Percentiles rank a stretch among this genome's conserved stretches.
These are phyloP conservation scores for Fonsecaea pugnacius DNA, from an alignment of 2,329 filamentous ascomycete genomes.

Conservation along the genomic window DNA sequence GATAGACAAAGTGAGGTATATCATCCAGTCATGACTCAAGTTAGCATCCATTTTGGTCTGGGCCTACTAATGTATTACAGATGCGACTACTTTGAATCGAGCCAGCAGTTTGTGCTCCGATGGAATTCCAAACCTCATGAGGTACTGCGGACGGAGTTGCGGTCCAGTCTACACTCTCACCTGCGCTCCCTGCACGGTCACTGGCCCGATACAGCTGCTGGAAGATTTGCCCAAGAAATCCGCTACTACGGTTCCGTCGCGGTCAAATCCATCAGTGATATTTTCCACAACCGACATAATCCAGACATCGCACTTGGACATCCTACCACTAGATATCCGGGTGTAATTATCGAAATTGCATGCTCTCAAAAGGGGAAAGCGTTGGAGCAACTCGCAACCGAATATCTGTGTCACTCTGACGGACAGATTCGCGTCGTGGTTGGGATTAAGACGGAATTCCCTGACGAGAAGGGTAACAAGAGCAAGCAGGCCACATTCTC, in stretches of 20 bases:
- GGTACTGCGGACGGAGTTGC: not conserved
- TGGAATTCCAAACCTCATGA: not conserved
- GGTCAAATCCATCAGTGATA: no score
- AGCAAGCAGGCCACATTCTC: not conserved
- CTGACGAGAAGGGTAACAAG: not conserved
- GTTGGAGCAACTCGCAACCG: not conserved
- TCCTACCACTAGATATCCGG: not conserved
- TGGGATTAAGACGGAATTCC: not conserved
- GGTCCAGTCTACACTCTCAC: not conserved
- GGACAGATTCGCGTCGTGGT: not conserved
- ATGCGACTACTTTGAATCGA: constrained; percentile 8
- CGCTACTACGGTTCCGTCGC: not conserved
- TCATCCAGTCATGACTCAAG: no score
- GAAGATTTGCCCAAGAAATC: constrained; percentile 5
- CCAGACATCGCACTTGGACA: no score
- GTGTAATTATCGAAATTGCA: constrained; percentile 7
- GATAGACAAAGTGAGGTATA: no score
- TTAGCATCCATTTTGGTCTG: no score
- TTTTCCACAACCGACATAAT: no score
- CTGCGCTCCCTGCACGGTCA: not conserved
- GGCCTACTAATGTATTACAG: not conserved
- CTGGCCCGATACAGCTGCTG: not conserved
- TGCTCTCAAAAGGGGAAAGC: not conserved
- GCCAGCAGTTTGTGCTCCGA: not conserved
- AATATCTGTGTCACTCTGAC: not conserved